A percentile compares a stretch with the other conserved stretches of the same genome.
Conservation (phyloP, 352 stramenopile genomes). For the Pythium rishiriense region DNA sequence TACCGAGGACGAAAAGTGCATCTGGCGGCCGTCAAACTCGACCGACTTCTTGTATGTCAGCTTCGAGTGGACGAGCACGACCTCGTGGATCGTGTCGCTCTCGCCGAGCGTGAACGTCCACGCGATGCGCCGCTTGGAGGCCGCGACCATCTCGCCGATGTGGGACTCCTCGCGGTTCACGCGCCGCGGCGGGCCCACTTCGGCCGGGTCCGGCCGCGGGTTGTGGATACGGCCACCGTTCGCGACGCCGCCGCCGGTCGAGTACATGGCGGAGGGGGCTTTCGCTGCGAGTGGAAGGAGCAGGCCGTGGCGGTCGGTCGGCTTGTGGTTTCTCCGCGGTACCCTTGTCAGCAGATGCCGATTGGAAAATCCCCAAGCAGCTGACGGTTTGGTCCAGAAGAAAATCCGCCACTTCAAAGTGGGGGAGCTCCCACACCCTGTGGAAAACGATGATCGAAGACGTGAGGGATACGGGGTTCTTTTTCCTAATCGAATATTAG, state of each 20-base stretch:
- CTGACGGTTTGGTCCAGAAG: constrained; percentile 7
- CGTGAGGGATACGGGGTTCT: constrained; percentile 1
- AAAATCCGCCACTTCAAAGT: constrained; percentile 28
- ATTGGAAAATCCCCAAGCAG: constrained; percentile 1
- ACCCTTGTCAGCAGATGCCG: not conserved
- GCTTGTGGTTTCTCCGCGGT: not conserved
- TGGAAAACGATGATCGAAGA: constrained; percentile 17
- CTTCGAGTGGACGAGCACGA: constrained; percentile 79
- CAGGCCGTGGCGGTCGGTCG: too few relatives aligned
- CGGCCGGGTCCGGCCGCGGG: constrained; percentile 59
- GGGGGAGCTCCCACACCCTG: constrained; percentile 4
- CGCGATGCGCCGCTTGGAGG: constrained; percentile 81
- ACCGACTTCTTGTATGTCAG: constrained; percentile 89
- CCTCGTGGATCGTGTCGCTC: constrained; percentile 66
- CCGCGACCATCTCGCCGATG: constrained; percentile 77
- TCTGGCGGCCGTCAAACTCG: constrained; percentile 77
- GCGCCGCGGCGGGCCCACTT: constrained; percentile 70
- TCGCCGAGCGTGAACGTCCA: constrained; percentile 85
- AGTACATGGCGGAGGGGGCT: constrained; percentile 59
- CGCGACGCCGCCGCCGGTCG: constrained; percentile 41
- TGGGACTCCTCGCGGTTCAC: constrained; percentile 72
- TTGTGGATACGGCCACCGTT: constrained; percentile 65
- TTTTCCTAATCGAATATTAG: not conserved
- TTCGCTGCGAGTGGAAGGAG: not conserved
- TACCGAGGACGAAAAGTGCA: constrained; percentile 82